Evolutionary conservation across 768 basidiomycete species (phyloP).

Genomic region (Tylopilus sp.): DNA sequence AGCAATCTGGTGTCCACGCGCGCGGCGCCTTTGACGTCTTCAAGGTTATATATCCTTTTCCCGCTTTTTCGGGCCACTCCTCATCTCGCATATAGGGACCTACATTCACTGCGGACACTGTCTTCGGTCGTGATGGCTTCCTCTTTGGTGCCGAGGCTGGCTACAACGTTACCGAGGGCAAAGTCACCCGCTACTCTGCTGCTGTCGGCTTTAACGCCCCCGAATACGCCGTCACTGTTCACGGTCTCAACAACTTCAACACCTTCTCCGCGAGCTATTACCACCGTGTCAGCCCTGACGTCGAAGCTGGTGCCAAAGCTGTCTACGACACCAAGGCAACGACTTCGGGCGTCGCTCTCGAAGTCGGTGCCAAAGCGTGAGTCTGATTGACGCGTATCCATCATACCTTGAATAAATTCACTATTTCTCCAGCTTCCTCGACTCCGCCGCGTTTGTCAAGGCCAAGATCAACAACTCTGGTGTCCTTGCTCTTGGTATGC

Average conservation of each 20-base stretch:
- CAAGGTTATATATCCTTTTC: conserved; percentile 57
- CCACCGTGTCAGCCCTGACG: conserved; percentile 89
- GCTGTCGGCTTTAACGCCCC: conserved; percentile 95
- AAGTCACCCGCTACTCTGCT: conserved; percentile 86
- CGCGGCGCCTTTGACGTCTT: conserved; percentile 88
- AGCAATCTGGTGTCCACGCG: conserved; percentile 94
- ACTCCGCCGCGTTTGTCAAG: conserved; percentile 90
- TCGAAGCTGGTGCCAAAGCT: conserved; percentile 95
- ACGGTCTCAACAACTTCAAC: conserved; percentile 92
- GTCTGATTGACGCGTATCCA: conserved; percentile 28
- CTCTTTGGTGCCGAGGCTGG: conserved; percentile 93
- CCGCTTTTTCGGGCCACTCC: neutral
- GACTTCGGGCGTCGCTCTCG: conserved; percentile 80
- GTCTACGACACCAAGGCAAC: conserved; percentile 93
- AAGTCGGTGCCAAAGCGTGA: conserved; percentile 94
- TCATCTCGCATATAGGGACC: conserved; percentile 64
- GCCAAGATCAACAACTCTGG: conserved; percentile 98
- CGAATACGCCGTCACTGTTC: conserved; percentile 91
- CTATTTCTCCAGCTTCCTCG: conserved; percentile 57
- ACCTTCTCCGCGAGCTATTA: conserved; percentile 96
- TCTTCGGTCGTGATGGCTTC: conserved; percentile 95
- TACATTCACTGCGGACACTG: conserved; percentile 94
- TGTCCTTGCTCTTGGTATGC: conserved; percentile 76
- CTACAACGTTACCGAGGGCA: conserved; percentile 94
- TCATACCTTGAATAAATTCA: neutral